Conservation (phyloP, 2,329 filamentous ascomycete genomes). For the Colletotrichum cuscutae region DNA sequence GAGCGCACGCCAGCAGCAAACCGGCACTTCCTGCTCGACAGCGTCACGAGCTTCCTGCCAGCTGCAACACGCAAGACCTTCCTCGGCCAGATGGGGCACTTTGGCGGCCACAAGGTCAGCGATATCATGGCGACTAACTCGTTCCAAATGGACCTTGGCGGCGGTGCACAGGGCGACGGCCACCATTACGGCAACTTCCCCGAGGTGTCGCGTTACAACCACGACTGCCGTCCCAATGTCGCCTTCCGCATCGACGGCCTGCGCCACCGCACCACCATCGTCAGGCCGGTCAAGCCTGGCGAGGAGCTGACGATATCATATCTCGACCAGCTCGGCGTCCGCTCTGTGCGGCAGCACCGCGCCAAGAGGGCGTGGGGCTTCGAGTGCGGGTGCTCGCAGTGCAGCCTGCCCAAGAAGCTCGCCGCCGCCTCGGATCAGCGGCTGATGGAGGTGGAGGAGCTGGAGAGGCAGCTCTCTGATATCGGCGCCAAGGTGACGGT, state of each 20-base stretch:
- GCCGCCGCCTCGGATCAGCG: constrained; percentile 48
- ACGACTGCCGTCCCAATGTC: constrained; percentile 56
- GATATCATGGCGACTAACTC: constrained; percentile 36
- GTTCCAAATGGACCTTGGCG: constrained; percentile 36
- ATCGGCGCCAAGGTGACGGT: constrained; percentile 38
- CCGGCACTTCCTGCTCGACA: constrained; percentile 16
- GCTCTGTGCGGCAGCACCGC: constrained; percentile 40
- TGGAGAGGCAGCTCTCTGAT: constrained; percentile 40
- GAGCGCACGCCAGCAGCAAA: constrained; percentile 22
- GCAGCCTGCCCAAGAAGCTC: constrained; percentile 41
- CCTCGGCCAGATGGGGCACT: constrained; percentile 32
- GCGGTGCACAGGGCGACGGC: constrained; percentile 13
- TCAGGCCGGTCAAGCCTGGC: constrained; percentile 49
- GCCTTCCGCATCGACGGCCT: constrained; percentile 53
- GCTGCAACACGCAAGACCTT: constrained; percentile 16
- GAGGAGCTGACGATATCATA: constrained; percentile 57
- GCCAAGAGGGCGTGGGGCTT: constrained; percentile 52
- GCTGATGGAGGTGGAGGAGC: constrained; percentile 45
- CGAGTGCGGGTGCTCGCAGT: constrained; percentile 51
- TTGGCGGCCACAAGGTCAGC: constrained; percentile 31
- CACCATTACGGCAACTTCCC: constrained; percentile 36
- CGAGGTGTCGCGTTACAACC: constrained; percentile 51
- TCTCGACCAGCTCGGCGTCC: constrained; percentile 45
- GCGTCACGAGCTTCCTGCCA: constrained; percentile 18
- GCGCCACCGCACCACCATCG: constrained; percentile 50